These are phyloP conservation scores for Agaricus blazei DNA, from an alignment of 768 basidiomycete genomes.

Conservation along the genomic window DNA sequence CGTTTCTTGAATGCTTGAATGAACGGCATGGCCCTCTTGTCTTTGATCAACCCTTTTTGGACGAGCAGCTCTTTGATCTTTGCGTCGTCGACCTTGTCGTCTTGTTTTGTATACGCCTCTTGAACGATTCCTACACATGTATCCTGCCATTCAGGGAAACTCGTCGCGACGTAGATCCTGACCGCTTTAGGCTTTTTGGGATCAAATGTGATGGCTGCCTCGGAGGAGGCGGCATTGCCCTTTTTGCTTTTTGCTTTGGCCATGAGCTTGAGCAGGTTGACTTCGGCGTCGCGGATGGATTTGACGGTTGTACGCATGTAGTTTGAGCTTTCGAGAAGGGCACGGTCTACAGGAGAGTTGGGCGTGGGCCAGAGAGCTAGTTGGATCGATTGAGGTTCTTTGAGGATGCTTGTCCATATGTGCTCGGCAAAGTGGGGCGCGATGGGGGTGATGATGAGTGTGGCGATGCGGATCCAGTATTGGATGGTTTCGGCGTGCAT, in stretches of 20 bases:
- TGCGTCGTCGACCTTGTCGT: constrained; percentile 74
- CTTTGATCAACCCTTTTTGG: constrained; percentile 81
- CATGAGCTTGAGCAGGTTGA: constrained; percentile 70
- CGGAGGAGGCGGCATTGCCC: constrained; percentile 20
- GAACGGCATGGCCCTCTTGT: constrained; percentile 95
- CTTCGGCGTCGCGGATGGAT: constrained; percentile 86
- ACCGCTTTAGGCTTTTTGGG: constrained; percentile 82
- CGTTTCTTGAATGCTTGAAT: constrained; percentile 92
- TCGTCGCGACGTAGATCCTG: constrained; percentile 83
- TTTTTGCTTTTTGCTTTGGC: constrained; percentile 71
- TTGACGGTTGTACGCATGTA: constrained; percentile 94
- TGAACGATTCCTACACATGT: constrained; percentile 70
- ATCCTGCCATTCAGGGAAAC: constrained; percentile 95
- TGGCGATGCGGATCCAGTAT: constrained; percentile 79
- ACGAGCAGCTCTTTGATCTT: constrained; percentile 66
- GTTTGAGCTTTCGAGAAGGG: constrained; percentile 62
- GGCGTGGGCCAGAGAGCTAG: constrained; percentile 79
- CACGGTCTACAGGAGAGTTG: constrained; percentile 50
- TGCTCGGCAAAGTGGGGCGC: constrained; percentile 94
- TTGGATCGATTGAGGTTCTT: constrained; percentile 74
- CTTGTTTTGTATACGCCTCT: constrained; percentile 54
- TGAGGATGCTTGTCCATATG: constrained; percentile 74
- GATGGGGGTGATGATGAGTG: constrained; percentile 78
- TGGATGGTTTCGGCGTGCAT: constrained; percentile 89
- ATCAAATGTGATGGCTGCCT: constrained; percentile 57